A percentile compares a stretch with the other conserved stretches of the same genome.
Conservation (phyloP, 345 rosid genomes). For the Noccaea bulbosa region DNA sequence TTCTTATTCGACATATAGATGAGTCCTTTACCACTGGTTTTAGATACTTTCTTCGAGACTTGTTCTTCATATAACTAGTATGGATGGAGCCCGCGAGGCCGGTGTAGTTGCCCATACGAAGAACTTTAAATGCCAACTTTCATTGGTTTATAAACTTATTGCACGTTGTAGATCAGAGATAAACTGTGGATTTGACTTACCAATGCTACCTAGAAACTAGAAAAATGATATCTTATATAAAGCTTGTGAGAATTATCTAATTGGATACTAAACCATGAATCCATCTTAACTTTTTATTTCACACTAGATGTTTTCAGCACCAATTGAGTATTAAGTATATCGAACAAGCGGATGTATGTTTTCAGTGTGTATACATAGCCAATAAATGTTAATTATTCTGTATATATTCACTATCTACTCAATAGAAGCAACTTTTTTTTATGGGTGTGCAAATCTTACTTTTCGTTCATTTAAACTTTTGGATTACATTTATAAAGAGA, state of each 20-base stretch:
- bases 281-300: not conserved
- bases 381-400: no score
- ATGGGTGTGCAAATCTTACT: no score
- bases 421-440: no score
- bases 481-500: no score
- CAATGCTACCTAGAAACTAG: not conserved
- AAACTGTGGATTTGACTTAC: not conserved
- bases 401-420: no score
- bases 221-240: not conserved
- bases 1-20: constrained; percentile 31
- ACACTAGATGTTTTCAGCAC: not conserved
- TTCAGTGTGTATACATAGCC: no score
- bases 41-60: constrained; percentile 27
- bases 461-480: no score
- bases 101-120: constrained; percentile 9
- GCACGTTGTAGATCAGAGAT: not conserved
- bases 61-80: constrained; percentile 6
- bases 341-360: no score
- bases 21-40: constrained; percentile 10
- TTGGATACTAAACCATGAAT: not conserved
- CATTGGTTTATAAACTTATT: not conserved
- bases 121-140: not conserved
- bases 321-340: no score
- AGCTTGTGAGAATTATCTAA: not conserved
- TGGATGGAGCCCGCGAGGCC: constrained; percentile 15